Evolutionary conservation across 1,139 yeast species (phyloP), one percentile per base, ranked within the genome.

Genomic region (Nakaseomyces glabratus): DNA sequence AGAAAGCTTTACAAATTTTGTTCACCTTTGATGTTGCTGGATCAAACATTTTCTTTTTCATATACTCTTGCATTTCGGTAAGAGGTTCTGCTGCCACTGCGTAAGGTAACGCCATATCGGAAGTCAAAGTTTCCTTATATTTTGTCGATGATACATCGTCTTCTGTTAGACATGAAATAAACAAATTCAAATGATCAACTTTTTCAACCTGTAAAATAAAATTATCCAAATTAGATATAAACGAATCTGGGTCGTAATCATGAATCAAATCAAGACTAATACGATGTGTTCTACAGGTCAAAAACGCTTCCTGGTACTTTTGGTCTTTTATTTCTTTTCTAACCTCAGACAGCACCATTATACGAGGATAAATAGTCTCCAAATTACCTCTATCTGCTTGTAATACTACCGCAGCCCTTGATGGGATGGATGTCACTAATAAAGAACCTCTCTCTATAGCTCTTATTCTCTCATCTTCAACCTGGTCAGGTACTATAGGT

Each of bases 311-410:
- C 35, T 62, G 66, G 51, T 81, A 93, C 25, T 74, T 63, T 41
- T 62, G 64, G 0, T 63, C 61, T 24, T 68, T 65, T 42, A 93
- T 84, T 48, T 70, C 69, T 33, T 71, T 66, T 47, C 98, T 70
- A 12, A 93, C 93, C 13, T 81, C 93, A 9, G 85, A 70, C 33
- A 93, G 65, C 10, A 90, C 94, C 82, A 90, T 76, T 31, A 90
- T 82, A 57, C 98, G 70, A 8, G 99, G 98, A 51, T 76, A 80
- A 20, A 93, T 81, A 0, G 97, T 86, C 58, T 93, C 99, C 46
- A 90, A 64, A 49, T 93, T 93, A 42, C 99, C 99, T 57, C 99
- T 72, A 40, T 94, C 94, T 3, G 96, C 96, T 58, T 93, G 95
- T 36, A 93, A 65, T 2, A 84, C 76, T 12, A 93, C 86, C 0